Evolutionary conservation across 495 filamentous ascomycete genomes (phyloP).

Genomic region (Penicillium goetzii): DNA sequence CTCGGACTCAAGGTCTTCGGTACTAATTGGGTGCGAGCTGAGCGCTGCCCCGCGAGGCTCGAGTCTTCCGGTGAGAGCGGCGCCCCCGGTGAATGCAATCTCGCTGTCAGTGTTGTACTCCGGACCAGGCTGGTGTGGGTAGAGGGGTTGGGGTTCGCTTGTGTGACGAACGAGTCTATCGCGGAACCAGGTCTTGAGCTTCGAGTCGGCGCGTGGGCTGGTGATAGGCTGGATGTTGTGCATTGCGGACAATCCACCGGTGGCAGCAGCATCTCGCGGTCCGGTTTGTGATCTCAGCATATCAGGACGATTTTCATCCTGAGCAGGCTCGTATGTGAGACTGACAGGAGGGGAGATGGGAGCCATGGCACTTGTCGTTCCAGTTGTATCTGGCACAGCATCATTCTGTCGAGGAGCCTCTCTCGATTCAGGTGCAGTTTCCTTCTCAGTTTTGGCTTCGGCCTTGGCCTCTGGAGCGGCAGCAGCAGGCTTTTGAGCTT

Average conservation of each 20-base stretch:
- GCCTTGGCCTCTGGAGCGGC: conserved; percentile 10
- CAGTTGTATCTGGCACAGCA: conserved; percentile 16
- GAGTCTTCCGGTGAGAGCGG: conserved; percentile 22
- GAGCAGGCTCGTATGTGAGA: conserved; percentile 1
- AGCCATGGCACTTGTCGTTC: conserved; percentile 13
- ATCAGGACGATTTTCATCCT: conserved; percentile 4
- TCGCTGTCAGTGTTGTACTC: conserved; percentile 26
- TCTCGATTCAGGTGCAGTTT: conserved; percentile 2
- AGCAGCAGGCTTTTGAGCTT: conserved; percentile 12
- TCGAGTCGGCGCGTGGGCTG: conserved; percentile 33
- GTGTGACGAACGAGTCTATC: conserved; percentile 31
- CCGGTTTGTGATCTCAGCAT: conserved; percentile 12
- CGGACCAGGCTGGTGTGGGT: conserved; percentile 33
- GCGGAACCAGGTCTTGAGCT: conserved; percentile 38
- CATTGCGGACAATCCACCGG: conserved; percentile 11
- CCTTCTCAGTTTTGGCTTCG: conserved; percentile 1
- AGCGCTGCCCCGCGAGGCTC: conserved; percentile 34
- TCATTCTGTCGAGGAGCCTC: conserved; percentile 15
- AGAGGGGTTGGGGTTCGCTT: conserved; percentile 27
- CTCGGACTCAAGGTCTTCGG: conserved; percentile 29
- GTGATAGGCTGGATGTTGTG: conserved; percentile 25
- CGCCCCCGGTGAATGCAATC: conserved; percentile 29
- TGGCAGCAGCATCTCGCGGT: conserved; percentile 24
- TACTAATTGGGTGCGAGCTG: conserved; percentile 39
- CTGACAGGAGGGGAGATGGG: conserved; percentile 17